These are phyloP conservation scores for Tricholoma bakamatsutake DNA, from an alignment of 768 basidiomycete species.

Conservation along the genomic window DNA sequence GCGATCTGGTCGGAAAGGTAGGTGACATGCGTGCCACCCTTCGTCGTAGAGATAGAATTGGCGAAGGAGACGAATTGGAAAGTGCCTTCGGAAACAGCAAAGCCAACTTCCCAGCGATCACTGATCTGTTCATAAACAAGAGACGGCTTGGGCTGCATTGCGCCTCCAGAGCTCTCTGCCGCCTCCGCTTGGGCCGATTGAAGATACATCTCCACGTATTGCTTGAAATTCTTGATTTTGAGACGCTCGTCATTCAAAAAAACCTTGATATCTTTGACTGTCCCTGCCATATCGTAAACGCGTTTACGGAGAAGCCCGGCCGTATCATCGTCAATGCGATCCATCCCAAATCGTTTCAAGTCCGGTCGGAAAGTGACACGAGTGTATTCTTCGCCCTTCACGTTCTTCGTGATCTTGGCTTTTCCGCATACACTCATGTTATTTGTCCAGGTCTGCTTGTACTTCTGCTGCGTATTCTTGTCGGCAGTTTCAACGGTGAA, in stretches of 20 bases:
- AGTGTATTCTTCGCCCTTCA: slow-evolving; percentile 86
- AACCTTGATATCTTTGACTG: slow-evolving; percentile 88
- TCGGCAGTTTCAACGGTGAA: slow-evolving; percentile 96
- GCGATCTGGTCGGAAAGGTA: slow-evolving; percentile 85
- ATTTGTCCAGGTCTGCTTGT: slow-evolving; percentile 89
- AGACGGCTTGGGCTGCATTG: slow-evolving; percentile 66
- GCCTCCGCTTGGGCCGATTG: slow-evolving; percentile 69
- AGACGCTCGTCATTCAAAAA: slow-evolving; percentile 87
- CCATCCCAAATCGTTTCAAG: slow-evolving; percentile 88
- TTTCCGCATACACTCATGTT: slow-evolving; percentile 89
- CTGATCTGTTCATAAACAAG: slow-evolving; percentile 79
- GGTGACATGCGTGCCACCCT: slow-evolving; percentile 92
- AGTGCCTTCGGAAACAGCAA: slow-evolving; percentile 87
- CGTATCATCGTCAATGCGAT: slow-evolving; percentile 85
- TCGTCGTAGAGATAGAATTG: slow-evolving; percentile 94
- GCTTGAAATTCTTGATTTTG: slow-evolving; percentile 93
- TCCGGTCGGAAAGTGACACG: slow-evolving; percentile 92
- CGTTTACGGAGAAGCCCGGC: slow-evolving; percentile 85
- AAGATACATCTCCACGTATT: slow-evolving; percentile 94
- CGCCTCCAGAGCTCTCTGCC: slow-evolving; percentile 69
- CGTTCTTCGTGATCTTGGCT: slow-evolving; percentile 91
- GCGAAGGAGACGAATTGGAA: slow-evolving; percentile 96
- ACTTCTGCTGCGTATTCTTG: slow-evolving; percentile 80
- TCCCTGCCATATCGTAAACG: slow-evolving; percentile 97
- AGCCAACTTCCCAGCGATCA: slow-evolving; percentile 91